Percentiles rank a stretch among this genome's conserved stretches.
Conservation (phyloP, 2,329 filamentous ascomycete genomes). For the Mycosphaerella sp. region DNA sequence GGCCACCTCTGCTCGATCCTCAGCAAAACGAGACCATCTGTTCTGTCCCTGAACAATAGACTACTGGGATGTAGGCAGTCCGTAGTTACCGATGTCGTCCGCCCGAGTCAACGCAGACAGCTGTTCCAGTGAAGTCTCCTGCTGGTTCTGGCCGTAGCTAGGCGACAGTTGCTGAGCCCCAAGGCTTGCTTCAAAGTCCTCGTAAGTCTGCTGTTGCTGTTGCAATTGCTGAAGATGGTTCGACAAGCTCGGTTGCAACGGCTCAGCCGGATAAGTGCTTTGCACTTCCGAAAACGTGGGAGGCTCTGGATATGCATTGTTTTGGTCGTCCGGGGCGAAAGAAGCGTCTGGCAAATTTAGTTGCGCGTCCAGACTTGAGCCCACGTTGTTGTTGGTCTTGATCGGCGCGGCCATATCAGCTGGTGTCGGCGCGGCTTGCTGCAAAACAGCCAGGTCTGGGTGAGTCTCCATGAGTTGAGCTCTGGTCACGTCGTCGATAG, state of each 20-base stretch:
- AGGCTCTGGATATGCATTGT: conserved; percentile 7
- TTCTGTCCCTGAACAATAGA: neutral
- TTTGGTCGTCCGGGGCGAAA: conserved; percentile 5
- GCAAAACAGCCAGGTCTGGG: conserved; percentile 25
- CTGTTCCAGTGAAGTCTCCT: conserved; percentile 5
- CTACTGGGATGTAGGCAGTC: conserved; percentile 3
- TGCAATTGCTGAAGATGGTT: conserved; percentile 5
- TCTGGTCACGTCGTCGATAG: conserved; percentile 26
- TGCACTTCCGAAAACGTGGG: conserved; percentile 6
- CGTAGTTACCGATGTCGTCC: neutral
- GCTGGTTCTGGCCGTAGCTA: neutral
- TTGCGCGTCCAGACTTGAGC: conserved; percentile 3
- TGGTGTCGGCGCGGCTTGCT: conserved; percentile 4
- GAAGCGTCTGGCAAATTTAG: conserved; percentile 5
- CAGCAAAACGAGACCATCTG: neutral
- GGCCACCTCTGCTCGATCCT: no score
- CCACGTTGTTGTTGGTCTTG: neutral
- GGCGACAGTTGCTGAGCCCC: conserved; percentile 5
- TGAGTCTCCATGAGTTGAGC: conserved; percentile 27
- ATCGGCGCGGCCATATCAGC: conserved; percentile 4
- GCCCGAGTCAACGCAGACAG: conserved; percentile 4
- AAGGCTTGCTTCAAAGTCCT: conserved; percentile 5
- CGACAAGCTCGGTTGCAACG: conserved; percentile 5
- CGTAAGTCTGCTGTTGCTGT: conserved; percentile 8
- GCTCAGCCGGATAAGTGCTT: conserved; percentile 1